Percentiles rank a stretch among this genome's conserved stretches.
phyloP scores from a whole-genome alignment of 768 basidiomycete species.

The Boletus subcaerulescens region DNA sequence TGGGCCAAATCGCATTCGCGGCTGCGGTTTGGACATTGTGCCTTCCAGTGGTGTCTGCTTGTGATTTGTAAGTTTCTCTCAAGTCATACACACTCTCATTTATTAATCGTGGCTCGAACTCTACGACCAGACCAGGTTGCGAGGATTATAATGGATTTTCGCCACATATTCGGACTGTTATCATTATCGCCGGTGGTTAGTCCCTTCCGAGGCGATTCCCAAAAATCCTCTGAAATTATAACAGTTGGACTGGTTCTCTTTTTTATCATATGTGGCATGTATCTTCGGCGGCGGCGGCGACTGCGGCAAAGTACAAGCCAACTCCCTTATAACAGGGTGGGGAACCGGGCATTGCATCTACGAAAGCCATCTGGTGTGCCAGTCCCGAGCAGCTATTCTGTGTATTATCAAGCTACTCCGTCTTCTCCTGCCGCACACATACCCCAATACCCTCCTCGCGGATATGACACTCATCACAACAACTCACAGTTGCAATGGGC shows the following conservation, averaged over 20 bases:
- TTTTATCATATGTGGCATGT: neutral
- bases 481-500: neutral
- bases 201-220: neutral
- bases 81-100: neutral
- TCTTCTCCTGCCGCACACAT: neutral
- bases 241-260: neutral
- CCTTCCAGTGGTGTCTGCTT: slow-evolving; percentile 16
- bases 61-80: slow-evolving; percentile 7
- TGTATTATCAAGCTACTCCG: neutral
- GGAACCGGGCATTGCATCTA: neutral
- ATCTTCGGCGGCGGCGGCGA: slow-evolving; percentile 4
- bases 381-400: neutral
- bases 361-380: slow-evolving; percentile 4
- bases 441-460: slow-evolving; percentile 9
- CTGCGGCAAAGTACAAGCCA: neutral
- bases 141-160: neutral
- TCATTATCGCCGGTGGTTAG: slow-evolving; percentile 9
- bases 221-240: slow-evolving; percentile 3
- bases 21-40: neutral
- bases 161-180: neutral
- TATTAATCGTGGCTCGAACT: neutral
- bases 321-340: neutral
- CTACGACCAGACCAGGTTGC: neutral
- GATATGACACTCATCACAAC: neutral
- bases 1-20: neutral